phyloP scores from a whole-genome alignment of 2,329 filamentous ascomycete genomes.

The Lasiodiplodia sp. region DNA sequence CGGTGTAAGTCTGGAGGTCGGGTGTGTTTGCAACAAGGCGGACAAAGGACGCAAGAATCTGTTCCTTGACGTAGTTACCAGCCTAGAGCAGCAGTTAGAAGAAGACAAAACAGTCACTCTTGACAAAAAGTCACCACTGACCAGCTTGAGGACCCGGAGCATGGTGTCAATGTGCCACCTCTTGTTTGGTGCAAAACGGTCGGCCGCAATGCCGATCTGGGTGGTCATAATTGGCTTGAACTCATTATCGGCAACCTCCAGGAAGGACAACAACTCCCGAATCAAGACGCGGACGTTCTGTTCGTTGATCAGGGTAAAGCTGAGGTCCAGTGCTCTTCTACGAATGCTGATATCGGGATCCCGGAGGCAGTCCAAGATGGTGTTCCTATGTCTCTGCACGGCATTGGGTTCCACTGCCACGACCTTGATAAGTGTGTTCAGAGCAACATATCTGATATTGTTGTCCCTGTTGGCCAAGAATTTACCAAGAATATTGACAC shows the following conservation, averaged over 20 bases:
- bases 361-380: slow-evolving; percentile 92
- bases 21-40: slow-evolving; percentile 93
- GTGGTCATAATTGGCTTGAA: slow-evolving; percentile 99
- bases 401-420: slow-evolving; percentile 98
- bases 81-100: slow-evolving; percentile 56
- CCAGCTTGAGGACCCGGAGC: slow-evolving; percentile 86
- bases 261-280: slow-evolving; percentile 88
- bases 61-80: slow-evolving; percentile 97
- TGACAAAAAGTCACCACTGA: slow-evolving; percentile 34
- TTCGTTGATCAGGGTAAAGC: slow-evolving; percentile 98
- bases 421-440: slow-evolving; percentile 97
- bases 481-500: slow-evolving; percentile 97
- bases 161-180: slow-evolving; percentile 99
- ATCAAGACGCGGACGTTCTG: slow-evolving; percentile 94
- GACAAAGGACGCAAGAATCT: slow-evolving; percentile 95
- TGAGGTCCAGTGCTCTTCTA: slow-evolving; percentile 91
- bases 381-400: slow-evolving; percentile 95
- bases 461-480: slow-evolving; percentile 99
- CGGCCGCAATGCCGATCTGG: slow-evolving; percentile 96
- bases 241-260: slow-evolving; percentile 97
- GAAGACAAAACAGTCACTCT: neutral
- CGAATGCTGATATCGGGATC: slow-evolving; percentile 99
- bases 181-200: slow-evolving; percentile 95
- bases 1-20: slow-evolving; percentile 94
- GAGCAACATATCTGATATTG: slow-evolving; percentile 96